These are phyloP conservation scores for Tuber indicum DNA, from an alignment of 495 filamentous ascomycete genomes.

Conservation along the genomic window DNA sequence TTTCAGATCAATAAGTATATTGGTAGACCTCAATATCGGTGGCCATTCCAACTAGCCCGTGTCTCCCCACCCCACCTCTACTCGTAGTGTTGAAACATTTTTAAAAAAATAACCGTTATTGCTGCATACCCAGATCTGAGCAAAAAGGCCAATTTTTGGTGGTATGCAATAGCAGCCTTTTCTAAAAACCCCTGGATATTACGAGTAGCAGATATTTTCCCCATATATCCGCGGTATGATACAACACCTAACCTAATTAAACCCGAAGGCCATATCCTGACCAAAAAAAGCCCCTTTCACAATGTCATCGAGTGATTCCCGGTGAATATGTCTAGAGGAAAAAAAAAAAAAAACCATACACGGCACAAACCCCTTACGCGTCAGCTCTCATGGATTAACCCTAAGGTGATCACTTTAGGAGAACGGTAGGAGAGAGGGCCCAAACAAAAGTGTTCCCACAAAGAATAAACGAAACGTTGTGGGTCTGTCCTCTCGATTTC, in stretches of 20 bases:
- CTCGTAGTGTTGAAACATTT: too few species aligned
- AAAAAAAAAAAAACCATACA: not conserved
- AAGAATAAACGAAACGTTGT: not conserved
- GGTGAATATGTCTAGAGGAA: not conserved
- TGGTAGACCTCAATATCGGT: not conserved
- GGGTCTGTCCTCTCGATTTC: not conserved
- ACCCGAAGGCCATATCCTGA: too few species aligned
- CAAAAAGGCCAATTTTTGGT: too few species aligned
- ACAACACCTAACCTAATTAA: too few species aligned
- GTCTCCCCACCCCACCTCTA: not conserved
- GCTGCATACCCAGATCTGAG: too few species aligned
- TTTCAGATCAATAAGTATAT: not conserved
- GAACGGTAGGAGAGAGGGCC: not conserved
- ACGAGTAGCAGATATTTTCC: not conserved
- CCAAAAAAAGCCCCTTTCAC: not conserved
- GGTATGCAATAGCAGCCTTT: too few species aligned
- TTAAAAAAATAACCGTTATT: too few species aligned
- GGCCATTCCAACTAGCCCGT: not conserved
- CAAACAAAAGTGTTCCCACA: not conserved
- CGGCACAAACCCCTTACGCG: not conserved
- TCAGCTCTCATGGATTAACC: not conserved
- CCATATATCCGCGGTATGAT: too few species aligned
- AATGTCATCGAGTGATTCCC: not conserved
- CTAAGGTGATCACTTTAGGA: not conserved
- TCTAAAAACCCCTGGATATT: too few species aligned